Base-by-base conservation (phyloP, 2,329 filamentous ascomycete species). In the Metarhizium sp. region DNA sequence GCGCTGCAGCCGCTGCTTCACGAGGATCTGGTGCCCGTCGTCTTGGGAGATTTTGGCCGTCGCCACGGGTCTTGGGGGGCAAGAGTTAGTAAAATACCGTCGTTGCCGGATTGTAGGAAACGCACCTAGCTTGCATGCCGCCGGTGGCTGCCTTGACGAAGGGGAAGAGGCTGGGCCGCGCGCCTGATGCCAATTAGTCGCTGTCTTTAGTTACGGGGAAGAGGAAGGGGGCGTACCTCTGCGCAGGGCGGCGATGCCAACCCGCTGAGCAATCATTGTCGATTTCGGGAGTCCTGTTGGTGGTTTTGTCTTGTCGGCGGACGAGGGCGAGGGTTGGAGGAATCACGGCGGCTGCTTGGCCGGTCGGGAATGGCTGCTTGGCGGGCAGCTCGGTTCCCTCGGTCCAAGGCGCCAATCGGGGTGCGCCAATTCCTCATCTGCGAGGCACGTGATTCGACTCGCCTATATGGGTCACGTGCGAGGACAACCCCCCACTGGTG, bases 1-100 rank as follows among this genome's bases (percentile, higher is more conserved):
- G 53, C 92, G 92, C 67, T 80, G 74, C 55, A 86, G 79, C 66
- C 92, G 92, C 78, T 96, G 92, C 67, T 83, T 77, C 66, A 81
- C 85, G 68, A 96, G 89, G 73, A 95, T 82, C 62, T 80, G 69
- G 61, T 80, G 66, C 60, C 73, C 81, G 59, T 86, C 76, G 53
- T 71, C 63, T 53, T 74, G 70, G 58, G 79, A 75, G 64, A 87
- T 64, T 67, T 79, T 79, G 64, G 82, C 72, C 55, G 84, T 85
- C 45, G 81, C 74, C 64, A 80, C 75, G 64, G 69, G 65, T 62
- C 79, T n/a, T n/a, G n/a, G n/a, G n/a, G n/a, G n/a, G n/a, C n/a
- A n/a, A n/a, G n/a, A n/a, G n/a, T n/a, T n/a, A n/a, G n/a, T n/a
- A n/a, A 25, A 25, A 25, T 25, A 25, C 25, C 25, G 1, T 4